These are phyloP conservation scores for Mimosa pudica DNA, from an alignment of 306 rosid species.

Conservation along the genomic window DNA sequence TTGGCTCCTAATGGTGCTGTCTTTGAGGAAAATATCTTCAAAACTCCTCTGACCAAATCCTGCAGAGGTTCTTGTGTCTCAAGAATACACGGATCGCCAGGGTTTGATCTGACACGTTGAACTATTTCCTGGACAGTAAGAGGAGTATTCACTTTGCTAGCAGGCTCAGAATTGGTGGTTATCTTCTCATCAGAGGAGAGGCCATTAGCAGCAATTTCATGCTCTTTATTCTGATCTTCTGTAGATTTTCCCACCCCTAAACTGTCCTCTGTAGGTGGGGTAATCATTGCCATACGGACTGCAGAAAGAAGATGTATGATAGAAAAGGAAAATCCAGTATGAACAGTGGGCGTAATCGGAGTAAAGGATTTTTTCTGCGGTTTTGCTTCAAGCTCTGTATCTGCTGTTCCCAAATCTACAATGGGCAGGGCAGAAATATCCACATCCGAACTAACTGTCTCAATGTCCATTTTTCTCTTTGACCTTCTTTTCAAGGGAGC, in stretches of 20 bases:
- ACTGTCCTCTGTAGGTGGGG: slow-evolving; percentile 65
- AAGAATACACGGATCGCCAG: slow-evolving; percentile 93
- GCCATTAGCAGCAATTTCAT: slow-evolving; percentile 48
- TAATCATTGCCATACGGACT: slow-evolving; percentile 87
- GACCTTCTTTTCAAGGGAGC: slow-evolving; percentile 58
- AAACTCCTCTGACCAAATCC: slow-evolving; percentile 97
- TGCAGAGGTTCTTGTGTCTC: slow-evolving; percentile 98
- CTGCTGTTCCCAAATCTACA: slow-evolving; percentile 55
- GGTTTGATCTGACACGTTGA: slow-evolving; percentile 82
- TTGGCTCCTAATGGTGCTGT: slow-evolving; percentile 97
- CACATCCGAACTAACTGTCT: slow-evolving; percentile 55
- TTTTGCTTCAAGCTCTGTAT: slow-evolving; percentile 74
- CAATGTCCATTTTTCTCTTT: slow-evolving; percentile 72
- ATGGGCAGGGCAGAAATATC: slow-evolving; percentile 61
- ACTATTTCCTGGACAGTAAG: slow-evolving; percentile 87
- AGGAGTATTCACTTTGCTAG: slow-evolving; percentile 54
- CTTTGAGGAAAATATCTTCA: slow-evolving; percentile 92
- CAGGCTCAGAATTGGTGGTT: slow-evolving; percentile 47
- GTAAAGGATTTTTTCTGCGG: slow-evolving; percentile 82
- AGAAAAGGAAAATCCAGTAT: slow-evolving; percentile 92
- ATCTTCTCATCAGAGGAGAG: not conserved
- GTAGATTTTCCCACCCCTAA: slow-evolving; percentile 53
- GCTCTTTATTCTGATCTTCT: slow-evolving; percentile 53
- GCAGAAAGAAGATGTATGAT: slow-evolving; percentile 94
- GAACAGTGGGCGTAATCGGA: slow-evolving; percentile 91